A percentile compares a stretch with the other conserved stretches of the same genome.
phyloP scores from a whole-genome alignment of 2,329 filamentous ascomycete genomes.

The Calonectria fujianensis region DNA sequence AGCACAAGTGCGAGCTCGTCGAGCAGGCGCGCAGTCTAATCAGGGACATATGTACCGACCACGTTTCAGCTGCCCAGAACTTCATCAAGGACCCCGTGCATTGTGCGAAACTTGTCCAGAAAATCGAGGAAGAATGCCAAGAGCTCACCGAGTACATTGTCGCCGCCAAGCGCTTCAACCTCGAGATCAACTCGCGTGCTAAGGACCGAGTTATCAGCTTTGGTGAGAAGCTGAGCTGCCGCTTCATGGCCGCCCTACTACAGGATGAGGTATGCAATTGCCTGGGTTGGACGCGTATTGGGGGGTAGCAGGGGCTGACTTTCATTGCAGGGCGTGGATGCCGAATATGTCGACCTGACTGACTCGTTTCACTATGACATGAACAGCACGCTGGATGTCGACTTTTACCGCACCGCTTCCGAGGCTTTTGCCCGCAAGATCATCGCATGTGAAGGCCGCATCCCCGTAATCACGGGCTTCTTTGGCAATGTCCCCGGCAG shows the following conservation, averaged over 20 bases:
- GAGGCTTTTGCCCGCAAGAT: constrained; percentile 78
- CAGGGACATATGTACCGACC: constrained; percentile 87
- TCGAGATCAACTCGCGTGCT: constrained; percentile 85
- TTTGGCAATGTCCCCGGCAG: constrained; percentile 96
- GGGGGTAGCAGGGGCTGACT: constrained; percentile 52
- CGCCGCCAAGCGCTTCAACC: constrained; percentile 78
- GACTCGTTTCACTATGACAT: constrained; percentile 84
- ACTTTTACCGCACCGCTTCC: constrained; percentile 82
- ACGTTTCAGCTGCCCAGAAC: constrained; percentile 81
- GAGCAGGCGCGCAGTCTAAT: constrained; percentile 84
- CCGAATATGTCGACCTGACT: constrained; percentile 92
- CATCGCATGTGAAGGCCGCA: constrained; percentile 77
- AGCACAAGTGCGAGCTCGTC: constrained; percentile 69
- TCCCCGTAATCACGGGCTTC: constrained; percentile 92
- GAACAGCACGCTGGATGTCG: constrained; percentile 75
- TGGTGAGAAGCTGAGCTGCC: constrained; percentile 96
- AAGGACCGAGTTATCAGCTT: constrained; percentile 95
- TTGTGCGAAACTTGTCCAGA: constrained; percentile 75
- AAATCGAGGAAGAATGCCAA: constrained; percentile 86
- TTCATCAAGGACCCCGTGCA: constrained; percentile 76
- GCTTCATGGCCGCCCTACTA: constrained; percentile 90
- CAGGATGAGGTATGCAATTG: constrained; percentile 76
- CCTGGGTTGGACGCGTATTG: neutral
- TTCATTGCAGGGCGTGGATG: constrained; percentile 78
- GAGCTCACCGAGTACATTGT: constrained; percentile 84